Conservation (phyloP, 2,329 filamentous ascomycete genomes). For the Apiospora hydei region DNA sequence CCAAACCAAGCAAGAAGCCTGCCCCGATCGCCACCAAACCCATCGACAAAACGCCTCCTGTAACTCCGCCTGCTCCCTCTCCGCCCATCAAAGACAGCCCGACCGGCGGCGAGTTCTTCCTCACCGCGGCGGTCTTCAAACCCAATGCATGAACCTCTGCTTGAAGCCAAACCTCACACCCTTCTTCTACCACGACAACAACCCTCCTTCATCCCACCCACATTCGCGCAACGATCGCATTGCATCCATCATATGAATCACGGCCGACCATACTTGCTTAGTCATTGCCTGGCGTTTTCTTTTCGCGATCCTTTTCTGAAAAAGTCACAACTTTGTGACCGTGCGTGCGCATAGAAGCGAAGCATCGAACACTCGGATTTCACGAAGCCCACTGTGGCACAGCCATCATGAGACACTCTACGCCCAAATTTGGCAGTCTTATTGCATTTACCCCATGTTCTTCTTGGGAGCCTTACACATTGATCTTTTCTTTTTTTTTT, state of each 20-base stretch:
- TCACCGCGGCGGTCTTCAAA: slow-evolving; percentile 60
- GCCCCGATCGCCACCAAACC: slow-evolving; percentile 26
- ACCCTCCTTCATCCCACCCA: background rate
- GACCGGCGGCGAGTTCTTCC: slow-evolving; percentile 47
- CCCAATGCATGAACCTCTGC: slow-evolving; percentile 36
- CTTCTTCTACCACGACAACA: no score
- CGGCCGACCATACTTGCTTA: slow-evolving; percentile 7
- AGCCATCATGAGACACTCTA: slow-evolving; percentile 4
- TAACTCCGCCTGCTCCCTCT: slow-evolving; percentile 43
- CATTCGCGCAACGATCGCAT: slow-evolving; percentile 3
- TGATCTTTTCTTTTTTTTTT: background rate
- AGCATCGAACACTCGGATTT: slow-evolving; percentile 18
- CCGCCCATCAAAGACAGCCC: slow-evolving; percentile 44
- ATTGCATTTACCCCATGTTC: background rate
- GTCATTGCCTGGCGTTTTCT: slow-evolving; percentile 23
- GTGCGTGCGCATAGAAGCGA: slow-evolving; percentile 14
- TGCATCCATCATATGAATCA: slow-evolving; percentile 24
- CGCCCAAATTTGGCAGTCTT: background rate
- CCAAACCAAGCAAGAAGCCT: background rate
- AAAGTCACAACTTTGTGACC: slow-evolving; percentile 9
- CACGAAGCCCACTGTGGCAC: background rate
- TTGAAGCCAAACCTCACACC: slow-evolving; percentile 7
- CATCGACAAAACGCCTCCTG: slow-evolving; percentile 33
- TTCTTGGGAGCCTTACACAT: background rate
- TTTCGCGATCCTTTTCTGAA: slow-evolving; percentile 19